Base-by-base conservation (phyloP, 2,329 filamentous ascomycete species). In the Fusarium humuli region DNA sequence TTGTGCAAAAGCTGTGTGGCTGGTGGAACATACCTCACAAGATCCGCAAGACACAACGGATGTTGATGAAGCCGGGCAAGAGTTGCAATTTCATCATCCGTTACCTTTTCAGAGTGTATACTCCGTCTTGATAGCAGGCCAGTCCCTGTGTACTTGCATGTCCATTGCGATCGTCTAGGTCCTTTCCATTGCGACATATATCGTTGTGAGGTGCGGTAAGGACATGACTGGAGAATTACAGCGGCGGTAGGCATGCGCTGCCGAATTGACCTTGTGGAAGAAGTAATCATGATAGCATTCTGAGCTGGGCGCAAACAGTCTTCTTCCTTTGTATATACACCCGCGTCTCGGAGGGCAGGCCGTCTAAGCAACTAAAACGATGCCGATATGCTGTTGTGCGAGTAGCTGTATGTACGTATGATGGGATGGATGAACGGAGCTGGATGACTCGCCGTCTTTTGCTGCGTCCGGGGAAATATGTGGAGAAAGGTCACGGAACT, bases 11-110 rank as follows among this genome's bases (percentile, higher is more conserved):
- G 20, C 27, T 13, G 14, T 11, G n/a, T 61, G 7, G n/a, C 13
- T 48, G 27, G 23, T 45, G 23, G 34, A 29, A 50, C 57, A 73
- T 85, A 97, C 92, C 91, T 95, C 74, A 98, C 92, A 8, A 99
- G 86, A 77, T 98, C 96, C 61, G 91, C 90, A 34, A 99, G 87
- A 27, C 93, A 96, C 76, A 98, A 83, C 13, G 91, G 89, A 77
- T 97, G 92, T 55, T 97, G 87, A 37, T 91, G 90, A 76, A 92
- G 90, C 61, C 90, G 89, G 32, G 94, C 93, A 48, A 98, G 87
- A 44, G 88, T 88, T 47, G 90, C 88, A 70, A 98, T 92, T 77
- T 96, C 92, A 69, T 92, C 89, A 77, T 95, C 92, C 41, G 87
- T 86, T 20, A 89, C 86, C 47, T 77, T 74, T 54, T 76, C 61